These are phyloP conservation scores for Citrullus mucosospermus DNA, from an alignment of 306 rosid species.

Conservation along the genomic window DNA sequence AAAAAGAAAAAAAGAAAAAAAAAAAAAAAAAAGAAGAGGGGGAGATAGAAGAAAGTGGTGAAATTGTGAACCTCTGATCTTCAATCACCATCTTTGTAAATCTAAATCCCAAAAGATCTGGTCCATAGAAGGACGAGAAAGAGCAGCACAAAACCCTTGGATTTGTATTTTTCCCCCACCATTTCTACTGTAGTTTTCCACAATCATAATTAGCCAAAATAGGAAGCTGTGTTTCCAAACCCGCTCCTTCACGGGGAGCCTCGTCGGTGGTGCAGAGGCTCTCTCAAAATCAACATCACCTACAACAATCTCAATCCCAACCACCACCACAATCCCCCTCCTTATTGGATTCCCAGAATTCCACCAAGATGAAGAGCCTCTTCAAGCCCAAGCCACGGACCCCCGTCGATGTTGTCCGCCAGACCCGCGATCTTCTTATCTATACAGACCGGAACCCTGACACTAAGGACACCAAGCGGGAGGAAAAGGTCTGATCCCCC, in stretches of 20 bases:
- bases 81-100: background rate
- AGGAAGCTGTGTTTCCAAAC: constrained; percentile 28
- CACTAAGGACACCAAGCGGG: constrained; percentile 71
- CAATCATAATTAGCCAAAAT: constrained; percentile 9
- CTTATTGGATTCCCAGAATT: background rate
- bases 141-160: background rate
- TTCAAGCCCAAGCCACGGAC: constrained; percentile 96
- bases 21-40: too few species aligned
- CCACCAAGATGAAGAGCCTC: constrained; percentile 60
- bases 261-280: constrained; percentile 24
- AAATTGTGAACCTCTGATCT: background rate
- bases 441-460: constrained; percentile 35
- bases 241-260: constrained; percentile 18
- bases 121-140: background rate
- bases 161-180: background rate
- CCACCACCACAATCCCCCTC: background rate
- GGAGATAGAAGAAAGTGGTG: background rate
- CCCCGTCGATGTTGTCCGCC: constrained; percentile 72
- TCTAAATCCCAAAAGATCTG: background rate
- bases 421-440: constrained; percentile 76
- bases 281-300: background rate
- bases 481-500: constrained; percentile 57
- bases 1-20: too few species aligned
- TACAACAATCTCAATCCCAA: background rate
- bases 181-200: background rate